Evolutionary conservation across 345 rosid genomes (phyloP).

Genomic region (Toxicodendron radicans): DNA sequence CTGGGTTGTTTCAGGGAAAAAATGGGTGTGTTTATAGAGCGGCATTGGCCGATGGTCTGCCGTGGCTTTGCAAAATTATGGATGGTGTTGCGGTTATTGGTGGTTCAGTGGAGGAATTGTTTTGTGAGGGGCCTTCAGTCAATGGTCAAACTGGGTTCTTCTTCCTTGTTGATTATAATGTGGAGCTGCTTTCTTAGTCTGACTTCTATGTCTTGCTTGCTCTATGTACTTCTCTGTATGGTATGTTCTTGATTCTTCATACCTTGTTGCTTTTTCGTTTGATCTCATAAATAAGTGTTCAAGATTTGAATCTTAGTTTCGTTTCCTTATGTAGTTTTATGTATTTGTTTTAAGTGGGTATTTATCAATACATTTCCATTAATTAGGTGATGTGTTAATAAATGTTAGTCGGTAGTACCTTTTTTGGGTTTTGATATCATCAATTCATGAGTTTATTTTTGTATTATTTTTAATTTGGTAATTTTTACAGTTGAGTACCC

Average conservation of each 20-base stretch:
- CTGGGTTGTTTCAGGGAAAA: conserved; percentile 47
- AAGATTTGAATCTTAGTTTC: background rate
- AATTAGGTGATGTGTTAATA: background rate
- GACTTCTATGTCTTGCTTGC: conserved; percentile 84
- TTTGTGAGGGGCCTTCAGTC: conserved; percentile 68
- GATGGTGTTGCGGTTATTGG: conserved; percentile 34
- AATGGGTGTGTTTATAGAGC: conserved; percentile 58
- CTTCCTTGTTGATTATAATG: conserved; percentile 85
- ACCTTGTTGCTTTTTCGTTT: background rate
- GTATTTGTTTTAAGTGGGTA: background rate
- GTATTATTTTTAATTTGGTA: background rate
- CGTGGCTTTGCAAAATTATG: conserved; percentile 55
- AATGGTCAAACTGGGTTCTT: conserved; percentile 67
- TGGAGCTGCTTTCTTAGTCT: conserved; percentile 98
- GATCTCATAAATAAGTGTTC: background rate
- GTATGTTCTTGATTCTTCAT: conserved; percentile 40
- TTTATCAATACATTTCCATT: background rate
- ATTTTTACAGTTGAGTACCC: no score
- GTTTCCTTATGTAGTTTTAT: background rate
- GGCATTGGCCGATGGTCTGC: conserved; percentile 90
- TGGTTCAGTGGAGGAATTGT: conserved; percentile 78
- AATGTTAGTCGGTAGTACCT: background rate
- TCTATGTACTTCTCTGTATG: conserved; percentile 80
- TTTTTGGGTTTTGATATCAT: background rate
- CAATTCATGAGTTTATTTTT: background rate